Evolutionary conservation across 2,329 filamentous ascomycete species (phyloP).

Genomic region (Hansfordia pulvinata): DNA sequence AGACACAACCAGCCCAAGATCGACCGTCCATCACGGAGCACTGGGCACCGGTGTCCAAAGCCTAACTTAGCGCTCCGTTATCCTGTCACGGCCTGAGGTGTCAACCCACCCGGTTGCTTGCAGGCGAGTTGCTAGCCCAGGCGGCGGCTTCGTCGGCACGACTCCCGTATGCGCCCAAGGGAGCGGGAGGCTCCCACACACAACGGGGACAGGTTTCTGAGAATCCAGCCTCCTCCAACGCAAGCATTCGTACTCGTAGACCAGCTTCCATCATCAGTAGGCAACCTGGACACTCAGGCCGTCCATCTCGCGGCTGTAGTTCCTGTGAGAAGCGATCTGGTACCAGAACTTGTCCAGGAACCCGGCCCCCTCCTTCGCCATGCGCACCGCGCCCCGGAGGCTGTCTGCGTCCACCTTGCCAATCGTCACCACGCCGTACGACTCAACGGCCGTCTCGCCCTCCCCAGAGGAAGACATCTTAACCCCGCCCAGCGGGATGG

Average conservation of each 20-base stretch:
- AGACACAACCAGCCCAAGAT: no score
- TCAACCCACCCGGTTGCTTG: no score
- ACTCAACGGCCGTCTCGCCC: slow-evolving; percentile 41
- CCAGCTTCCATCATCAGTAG: slow-evolving; percentile 36
- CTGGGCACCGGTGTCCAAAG: no score
- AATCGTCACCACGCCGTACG: slow-evolving; percentile 67
- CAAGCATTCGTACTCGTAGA: slow-evolving; percentile 1
- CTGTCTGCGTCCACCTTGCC: slow-evolving; percentile 35
- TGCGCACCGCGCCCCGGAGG: slow-evolving; percentile 46
- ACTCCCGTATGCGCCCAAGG: no score
- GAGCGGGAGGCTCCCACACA: no score
- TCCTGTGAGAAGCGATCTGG: slow-evolving; percentile 57
- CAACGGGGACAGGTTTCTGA: no score
- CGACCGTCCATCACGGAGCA: no score
- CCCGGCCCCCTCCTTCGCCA: slow-evolving; percentile 52
- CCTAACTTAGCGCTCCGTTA: no score
- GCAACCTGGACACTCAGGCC: slow-evolving; percentile 55
- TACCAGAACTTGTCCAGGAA: slow-evolving; percentile 62
- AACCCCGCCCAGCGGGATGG: slow-evolving; percentile 28
- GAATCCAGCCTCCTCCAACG: background rate
- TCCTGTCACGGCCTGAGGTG: no score
- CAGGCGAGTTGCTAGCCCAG: no score
- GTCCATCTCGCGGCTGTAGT: slow-evolving; percentile 61
- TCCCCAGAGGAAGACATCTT: slow-evolving; percentile 26
- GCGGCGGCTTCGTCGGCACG: no score